Percentiles rank a stretch among this genome's conserved stretches.
These are phyloP conservation scores for Hericium rajendrae DNA, from an alignment of 768 basidiomycete species.

Conservation along the genomic window DNA sequence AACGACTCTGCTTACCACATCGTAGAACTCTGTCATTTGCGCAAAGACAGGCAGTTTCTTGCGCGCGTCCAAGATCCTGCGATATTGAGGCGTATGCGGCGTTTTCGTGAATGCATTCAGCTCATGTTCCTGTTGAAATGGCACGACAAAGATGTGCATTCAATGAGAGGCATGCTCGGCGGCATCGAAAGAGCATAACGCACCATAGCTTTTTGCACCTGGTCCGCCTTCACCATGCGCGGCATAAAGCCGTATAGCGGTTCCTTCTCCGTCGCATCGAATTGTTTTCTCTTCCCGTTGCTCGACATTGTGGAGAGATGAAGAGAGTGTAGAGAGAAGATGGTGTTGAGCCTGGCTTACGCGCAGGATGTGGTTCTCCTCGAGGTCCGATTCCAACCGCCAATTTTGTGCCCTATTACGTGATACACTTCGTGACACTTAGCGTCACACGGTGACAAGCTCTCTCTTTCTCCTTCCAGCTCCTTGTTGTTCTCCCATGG, in stretches of 20 bases:
- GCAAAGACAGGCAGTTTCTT: conserved; percentile 86
- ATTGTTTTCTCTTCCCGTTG: background rate
- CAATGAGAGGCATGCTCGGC: background rate
- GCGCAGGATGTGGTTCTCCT: too few species aligned
- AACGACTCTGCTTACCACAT: conserved; percentile 52
- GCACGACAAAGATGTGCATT: background rate
- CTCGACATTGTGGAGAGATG: background rate
- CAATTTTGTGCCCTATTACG: too few species aligned
- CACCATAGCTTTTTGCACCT: conserved; percentile 19
- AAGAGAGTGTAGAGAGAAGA: background rate
- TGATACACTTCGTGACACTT: too few species aligned
- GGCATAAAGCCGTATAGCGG: conserved; percentile 20
- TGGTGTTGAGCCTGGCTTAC: too few species aligned
- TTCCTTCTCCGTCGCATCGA: conserved; percentile 3
- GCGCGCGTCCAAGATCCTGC: conserved; percentile 74
- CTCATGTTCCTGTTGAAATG: conserved; percentile 49
- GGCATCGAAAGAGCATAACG: background rate
- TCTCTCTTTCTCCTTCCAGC: too few species aligned
- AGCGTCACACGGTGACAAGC: too few species aligned
- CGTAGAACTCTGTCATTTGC: conserved; percentile 89
- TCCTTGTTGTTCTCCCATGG: too few species aligned
- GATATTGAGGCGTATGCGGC: conserved; percentile 72
- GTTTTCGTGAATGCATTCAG: conserved; percentile 83
- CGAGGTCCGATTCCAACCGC: too few species aligned
- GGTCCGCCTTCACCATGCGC: conserved; percentile 15